Percentiles rank a stretch among this genome's conserved stretches.
Conservation (phyloP, 371 early-diverging fungal species). For the Mortierella sp. region DNA sequence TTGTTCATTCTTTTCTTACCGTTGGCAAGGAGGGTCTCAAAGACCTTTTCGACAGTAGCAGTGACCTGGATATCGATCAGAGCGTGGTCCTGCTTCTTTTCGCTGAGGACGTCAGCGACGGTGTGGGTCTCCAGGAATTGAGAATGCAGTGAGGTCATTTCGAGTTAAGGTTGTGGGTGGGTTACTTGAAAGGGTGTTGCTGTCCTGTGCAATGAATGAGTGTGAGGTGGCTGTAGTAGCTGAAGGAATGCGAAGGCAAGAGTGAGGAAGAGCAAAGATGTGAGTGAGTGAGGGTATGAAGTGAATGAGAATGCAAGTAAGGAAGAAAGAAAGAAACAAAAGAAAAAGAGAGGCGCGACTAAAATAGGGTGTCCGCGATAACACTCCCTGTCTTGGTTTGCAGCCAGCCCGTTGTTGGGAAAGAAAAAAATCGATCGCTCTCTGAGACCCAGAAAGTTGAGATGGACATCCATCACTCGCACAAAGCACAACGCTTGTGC, state of each 20-base stretch:
- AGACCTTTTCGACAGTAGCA: conserved; percentile 71
- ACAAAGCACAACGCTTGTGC: neutral
- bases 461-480: too few relatives aligned
- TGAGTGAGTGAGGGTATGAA: neutral
- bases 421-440: neutral
- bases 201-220: neutral
- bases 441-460: too few relatives aligned
- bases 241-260: neutral
- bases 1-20: conserved; percentile 25
- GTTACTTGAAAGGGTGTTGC: neutral
- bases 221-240: neutral
- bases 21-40: conserved; percentile 65
- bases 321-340: neutral
- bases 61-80: conserved; percentile 68
- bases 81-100: conserved; percentile 58
- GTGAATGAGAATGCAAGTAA: neutral
- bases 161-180: conserved; percentile 1
- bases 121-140: conserved; percentile 62
- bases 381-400: too few relatives aligned
- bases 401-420: too few relatives aligned
- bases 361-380: neutral
- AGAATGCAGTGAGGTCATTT: conserved; percentile 43
- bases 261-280: neutral
- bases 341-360: neutral
- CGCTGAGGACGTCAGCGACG: conserved; percentile 62